Evolutionary conservation across 1,284 basidiomycete species (phyloP), one percentile per base, ranked within the genome.

Genomic region (Leucoagaricus sp.): DNA sequence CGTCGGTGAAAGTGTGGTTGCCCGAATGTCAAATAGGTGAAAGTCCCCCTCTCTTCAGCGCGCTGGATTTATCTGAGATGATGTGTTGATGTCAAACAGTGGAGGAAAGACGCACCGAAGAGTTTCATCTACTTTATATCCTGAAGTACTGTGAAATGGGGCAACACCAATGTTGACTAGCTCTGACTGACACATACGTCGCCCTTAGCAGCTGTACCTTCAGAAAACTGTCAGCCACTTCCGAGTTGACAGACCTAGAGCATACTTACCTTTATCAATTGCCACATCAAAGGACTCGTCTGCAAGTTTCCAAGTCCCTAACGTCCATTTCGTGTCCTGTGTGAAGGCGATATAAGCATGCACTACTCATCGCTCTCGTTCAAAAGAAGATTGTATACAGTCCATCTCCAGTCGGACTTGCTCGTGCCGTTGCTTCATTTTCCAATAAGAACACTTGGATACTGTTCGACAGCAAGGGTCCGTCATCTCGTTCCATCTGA

Each of bases 311-410:
- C 15, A 97, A 75, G 26, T 85, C 70, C 23, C 94, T 80, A 21
- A 96, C 85, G 65, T 96, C 94, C 89, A 94, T 96, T 73, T 91
- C 91, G 50, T 84, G 77, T 94, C 91, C 90, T 93, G 49, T 21
- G 45, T 1, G 47, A 46, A 42, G 40, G 19, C 9, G 23, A 5
- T 2, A 42, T 42, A 15, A 42, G 19, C 41, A 42, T 10, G 15
- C 13, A 10, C 3, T 23, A 23, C 21, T 21, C 19, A 23, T 6
- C 7, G 40, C 40, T 15, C 3, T 6, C 40, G 17, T 38, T 13
- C 23, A 19, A 9, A 12, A 36, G 12, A 15, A 55, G 31, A 26
- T 33, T 2, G 68, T 83, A 60, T 64, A 90, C 94, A 97, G 66
- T 82, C 75, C 93, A 97, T 94, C 55, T 83, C 78, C 1, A 88